A percentile compares a stretch with the other conserved stretches of the same genome.
phyloP scores from a whole-genome alignment of 2,329 filamentous ascomycete genomes.

The Aureobasidium sp. region DNA sequence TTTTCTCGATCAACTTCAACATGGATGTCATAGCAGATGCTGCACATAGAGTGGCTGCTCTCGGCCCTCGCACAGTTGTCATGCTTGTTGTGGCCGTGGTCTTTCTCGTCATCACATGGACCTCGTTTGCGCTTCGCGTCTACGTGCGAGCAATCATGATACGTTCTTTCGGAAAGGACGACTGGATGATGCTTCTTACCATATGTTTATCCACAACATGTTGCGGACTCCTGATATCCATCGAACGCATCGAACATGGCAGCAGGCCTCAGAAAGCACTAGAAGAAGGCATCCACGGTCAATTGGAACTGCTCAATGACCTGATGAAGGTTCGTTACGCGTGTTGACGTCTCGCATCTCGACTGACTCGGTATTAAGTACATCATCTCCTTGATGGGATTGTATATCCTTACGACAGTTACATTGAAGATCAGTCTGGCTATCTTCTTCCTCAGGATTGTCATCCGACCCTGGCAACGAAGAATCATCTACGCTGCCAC shows the following conservation, averaged over 20 bases:
- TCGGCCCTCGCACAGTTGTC: background rate
- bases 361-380: slow-evolving; percentile 25
- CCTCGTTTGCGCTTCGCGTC: slow-evolving; percentile 12
- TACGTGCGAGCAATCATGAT: slow-evolving; percentile 15
- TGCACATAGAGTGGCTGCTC: slow-evolving; percentile 1
- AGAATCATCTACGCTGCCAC: slow-evolving; percentile 24
- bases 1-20: background rate
- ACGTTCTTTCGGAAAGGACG: slow-evolving; percentile 5
- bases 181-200: slow-evolving; percentile 5
- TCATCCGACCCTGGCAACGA: slow-evolving; percentile 33
- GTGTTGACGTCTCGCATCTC: background rate
- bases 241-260: background rate
- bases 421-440: slow-evolving; percentile 39
- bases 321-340: background rate
- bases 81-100: background rate
- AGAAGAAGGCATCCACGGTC: background rate
- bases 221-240: background rate
- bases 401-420: slow-evolving; percentile 36
- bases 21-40: background rate
- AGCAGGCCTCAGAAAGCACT: background rate
- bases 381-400: slow-evolving; percentile 28
- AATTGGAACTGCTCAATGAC: background rate
- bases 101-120: slow-evolving; percentile 15
- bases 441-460: slow-evolving; percentile 40
- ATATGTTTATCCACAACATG: background rate